phyloP scores from a whole-genome alignment of 192 early-diverging fungal species.

The Coemansia sp. region DNA sequence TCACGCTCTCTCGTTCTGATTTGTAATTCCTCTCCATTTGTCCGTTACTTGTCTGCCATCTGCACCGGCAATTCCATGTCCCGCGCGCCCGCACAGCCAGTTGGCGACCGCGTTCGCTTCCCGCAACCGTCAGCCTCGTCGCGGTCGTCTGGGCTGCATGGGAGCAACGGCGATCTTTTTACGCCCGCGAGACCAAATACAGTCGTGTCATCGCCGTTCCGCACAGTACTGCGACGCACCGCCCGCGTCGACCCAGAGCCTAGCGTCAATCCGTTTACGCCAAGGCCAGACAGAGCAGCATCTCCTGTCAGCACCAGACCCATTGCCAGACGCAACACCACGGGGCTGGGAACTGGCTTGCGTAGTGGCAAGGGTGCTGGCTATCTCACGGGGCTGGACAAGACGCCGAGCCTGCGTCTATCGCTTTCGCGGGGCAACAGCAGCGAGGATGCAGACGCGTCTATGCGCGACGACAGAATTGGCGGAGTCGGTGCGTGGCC shows the following conservation, averaged over 20 bases:
- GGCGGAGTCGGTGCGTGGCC: slow-evolving; percentile 48
- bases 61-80: slow-evolving; percentile 8
- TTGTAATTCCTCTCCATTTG: neutral
- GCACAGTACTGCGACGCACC: slow-evolving; percentile 28
- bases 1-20: neutral
- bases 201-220: slow-evolving; percentile 21
- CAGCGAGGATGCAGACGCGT: neutral
- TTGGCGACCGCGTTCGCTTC: slow-evolving; percentile 42
- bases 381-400: slow-evolving; percentile 8
- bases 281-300: slow-evolving; percentile 34
- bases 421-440: neutral
- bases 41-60: neutral
- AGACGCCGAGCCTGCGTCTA: neutral
- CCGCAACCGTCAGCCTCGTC: slow-evolving; percentile 18
- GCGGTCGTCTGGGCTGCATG: slow-evolving; percentile 7
- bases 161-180: slow-evolving; percentile 17
- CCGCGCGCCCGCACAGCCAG: slow-evolving; percentile 32
- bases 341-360: slow-evolving; percentile 13
- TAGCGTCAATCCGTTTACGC: slow-evolving; percentile 43
- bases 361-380: slow-evolving; percentile 6
- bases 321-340: slow-evolving; percentile 22
- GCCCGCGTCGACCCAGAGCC: slow-evolving; percentile 23
- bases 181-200: slow-evolving; percentile 25
- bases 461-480: neutral
- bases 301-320: slow-evolving; percentile 25